These are phyloP conservation scores for Pelargonium myrrhifolium DNA, from an alignment of 441 rosid genomes.

Conservation along the genomic window DNA sequence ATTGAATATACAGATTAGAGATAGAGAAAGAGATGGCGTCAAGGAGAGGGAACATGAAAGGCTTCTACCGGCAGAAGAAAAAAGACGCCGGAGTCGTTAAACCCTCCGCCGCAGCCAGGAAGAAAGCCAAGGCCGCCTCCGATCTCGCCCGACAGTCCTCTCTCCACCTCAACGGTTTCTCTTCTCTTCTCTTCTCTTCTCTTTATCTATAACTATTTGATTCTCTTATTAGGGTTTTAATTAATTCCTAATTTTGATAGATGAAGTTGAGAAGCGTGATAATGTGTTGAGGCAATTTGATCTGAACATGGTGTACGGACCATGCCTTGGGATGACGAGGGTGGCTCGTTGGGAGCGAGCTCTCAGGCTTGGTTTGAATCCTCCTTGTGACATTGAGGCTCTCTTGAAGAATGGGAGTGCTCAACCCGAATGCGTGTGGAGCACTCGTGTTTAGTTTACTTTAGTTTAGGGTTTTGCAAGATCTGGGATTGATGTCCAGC, in stretches of 20 bases:
- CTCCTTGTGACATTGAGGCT: constrained; percentile 14
- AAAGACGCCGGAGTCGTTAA: constrained; percentile 6
- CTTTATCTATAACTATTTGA: too few species aligned
- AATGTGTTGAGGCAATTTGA: constrained; percentile 19
- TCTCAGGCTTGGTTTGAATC: constrained; percentile 16
- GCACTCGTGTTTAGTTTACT: too few species aligned
- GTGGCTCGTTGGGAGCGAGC: constrained; percentile 21
- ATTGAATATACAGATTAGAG: background rate
- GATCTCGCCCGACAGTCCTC: constrained; percentile 9
- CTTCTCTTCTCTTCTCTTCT: constrained; percentile 7
- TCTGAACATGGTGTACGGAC: constrained; percentile 22
- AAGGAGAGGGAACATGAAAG: constrained; percentile 18
- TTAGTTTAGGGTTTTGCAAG: constrained; percentile 3
- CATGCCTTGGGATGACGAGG: constrained; percentile 20
- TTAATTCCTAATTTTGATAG: too few species aligned
- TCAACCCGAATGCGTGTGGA: constrained; percentile 13
- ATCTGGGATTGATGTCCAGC: too few species aligned
- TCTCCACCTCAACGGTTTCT: constrained; percentile 18
- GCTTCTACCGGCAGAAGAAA: constrained; percentile 23
- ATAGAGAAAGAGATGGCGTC: constrained; percentile 8
- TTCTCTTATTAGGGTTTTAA: background rate
- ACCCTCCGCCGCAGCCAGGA: constrained; percentile 4
- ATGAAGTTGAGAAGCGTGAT: background rate
- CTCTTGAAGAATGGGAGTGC: constrained; percentile 13
- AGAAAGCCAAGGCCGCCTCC: background rate